Percentiles rank a stretch among this genome's conserved stretches.
Evolutionary conservation across 768 basidiomycete species (phyloP).

Genomic region (Leucocoprinus sp.): DNA sequence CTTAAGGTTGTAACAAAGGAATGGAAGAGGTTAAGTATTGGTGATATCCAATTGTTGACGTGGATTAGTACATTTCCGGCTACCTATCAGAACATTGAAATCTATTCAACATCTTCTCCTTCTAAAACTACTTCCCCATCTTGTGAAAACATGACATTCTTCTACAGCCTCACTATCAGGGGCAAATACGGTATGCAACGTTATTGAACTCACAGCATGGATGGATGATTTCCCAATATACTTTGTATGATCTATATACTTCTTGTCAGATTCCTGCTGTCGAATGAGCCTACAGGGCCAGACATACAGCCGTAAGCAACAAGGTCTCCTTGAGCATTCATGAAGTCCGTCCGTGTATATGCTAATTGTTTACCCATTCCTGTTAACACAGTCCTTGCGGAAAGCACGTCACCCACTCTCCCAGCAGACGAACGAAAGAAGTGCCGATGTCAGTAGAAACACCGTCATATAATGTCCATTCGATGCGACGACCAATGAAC

Average conservation of each 20-base stretch:
- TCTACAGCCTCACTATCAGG: constrained; percentile 27
- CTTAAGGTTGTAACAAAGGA: constrained; percentile 7
- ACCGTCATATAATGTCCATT: constrained; percentile 81
- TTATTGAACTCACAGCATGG: constrained; percentile 28
- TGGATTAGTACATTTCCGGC: not conserved
- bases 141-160: constrained; percentile 70
- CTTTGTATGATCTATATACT: constrained; percentile 67
- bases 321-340: constrained; percentile 49
- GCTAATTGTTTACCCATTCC: constrained; percentile 76
- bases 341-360: constrained; percentile 77
- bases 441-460: constrained; percentile 79
- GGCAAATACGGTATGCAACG: not conserved
- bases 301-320: constrained; percentile 77
- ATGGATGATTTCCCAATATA: constrained; percentile 65
- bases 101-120: constrained; percentile 43
- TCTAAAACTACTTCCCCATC: constrained; percentile 69
- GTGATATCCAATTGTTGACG: not conserved
- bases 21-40: not conserved
- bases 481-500: constrained; percentile 75
- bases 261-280: not conserved
- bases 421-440: constrained; percentile 72
- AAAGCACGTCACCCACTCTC: constrained; percentile 56
- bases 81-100: not conserved
- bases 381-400: constrained; percentile 56
- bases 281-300: not conserved